phyloP scores from a whole-genome alignment of 2,329 filamentous ascomycete species.

The Nothophoma quercina region DNA sequence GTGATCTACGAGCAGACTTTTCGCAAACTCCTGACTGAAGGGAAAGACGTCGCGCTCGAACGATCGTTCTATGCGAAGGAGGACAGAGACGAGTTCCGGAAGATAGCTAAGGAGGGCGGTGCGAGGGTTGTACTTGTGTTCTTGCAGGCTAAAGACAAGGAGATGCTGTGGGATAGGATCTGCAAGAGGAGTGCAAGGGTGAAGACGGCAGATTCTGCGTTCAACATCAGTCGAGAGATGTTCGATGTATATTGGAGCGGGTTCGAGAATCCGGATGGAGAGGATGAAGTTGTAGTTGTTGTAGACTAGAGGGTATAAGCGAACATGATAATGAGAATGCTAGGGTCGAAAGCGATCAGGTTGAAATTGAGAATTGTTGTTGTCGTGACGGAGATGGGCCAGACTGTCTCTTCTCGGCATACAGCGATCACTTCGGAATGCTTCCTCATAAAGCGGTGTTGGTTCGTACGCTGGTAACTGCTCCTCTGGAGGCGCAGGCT shows the following conservation, averaged over 20 bases:
- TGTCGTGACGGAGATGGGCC: background rate
- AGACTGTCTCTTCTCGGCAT: too few relatives aligned
- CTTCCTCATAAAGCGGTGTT: background rate
- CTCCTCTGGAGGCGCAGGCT: background rate
- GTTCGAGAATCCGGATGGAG: conserved; percentile 18
- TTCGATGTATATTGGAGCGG: conserved; percentile 21
- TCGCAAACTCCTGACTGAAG: background rate
- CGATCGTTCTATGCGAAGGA: conserved; percentile 22
- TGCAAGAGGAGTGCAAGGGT: conserved; percentile 2
- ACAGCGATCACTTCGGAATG: background rate
- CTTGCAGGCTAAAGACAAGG: conserved; percentile 15
- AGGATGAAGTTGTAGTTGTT: conserved; percentile 15
- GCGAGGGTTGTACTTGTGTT: conserved; percentile 20
- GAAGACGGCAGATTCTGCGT: conserved; percentile 19
- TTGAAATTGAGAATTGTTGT: too few relatives aligned
- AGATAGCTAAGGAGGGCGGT: conserved; percentile 8
- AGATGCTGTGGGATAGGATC: conserved; percentile 16
- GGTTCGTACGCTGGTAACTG: background rate
- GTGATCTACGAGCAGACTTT: conserved; percentile 6
- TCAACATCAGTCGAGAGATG: conserved; percentile 16
- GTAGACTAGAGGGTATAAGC: background rate
- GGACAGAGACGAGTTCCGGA: conserved; percentile 14
- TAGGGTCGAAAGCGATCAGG: too few relatives aligned
- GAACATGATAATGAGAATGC: background rate
- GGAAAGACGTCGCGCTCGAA: conserved; percentile 17